A percentile compares a stretch with the other conserved stretches of the same genome.
Evolutionary conservation across 441 rosid genomes (phyloP).

Genomic region (Euphorbia schlechtendalii): DNA sequence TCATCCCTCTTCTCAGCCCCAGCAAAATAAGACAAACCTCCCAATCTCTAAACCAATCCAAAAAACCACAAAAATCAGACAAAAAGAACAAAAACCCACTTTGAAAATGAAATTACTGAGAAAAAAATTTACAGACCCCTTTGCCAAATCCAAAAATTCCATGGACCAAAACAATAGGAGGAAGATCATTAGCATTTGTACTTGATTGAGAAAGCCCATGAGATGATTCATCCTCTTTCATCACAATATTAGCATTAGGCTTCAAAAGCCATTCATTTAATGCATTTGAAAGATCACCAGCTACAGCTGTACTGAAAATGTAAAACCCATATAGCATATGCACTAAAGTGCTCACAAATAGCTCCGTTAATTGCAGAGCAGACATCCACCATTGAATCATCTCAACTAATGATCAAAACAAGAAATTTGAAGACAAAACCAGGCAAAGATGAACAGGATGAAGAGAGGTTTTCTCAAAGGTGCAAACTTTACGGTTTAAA

Average conservation of each 20-base stretch:
- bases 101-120: background rate
- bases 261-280: conserved; percentile 47
- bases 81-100: background rate
- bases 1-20: conserved; percentile 97
- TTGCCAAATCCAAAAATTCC: conserved; percentile 97
- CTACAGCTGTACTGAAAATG: conserved; percentile 78
- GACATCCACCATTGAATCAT: conserved; percentile 63
- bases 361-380: conserved; percentile 66
- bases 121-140: conserved; percentile 43
- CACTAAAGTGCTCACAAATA: conserved; percentile 63
- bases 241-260: conserved; percentile 32
- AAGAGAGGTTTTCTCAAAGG: conserved; percentile 9
- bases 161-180: conserved; percentile 90
- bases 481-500: too few relatives aligned
- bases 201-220: conserved; percentile 4
- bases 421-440: background rate
- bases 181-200: conserved; percentile 37
- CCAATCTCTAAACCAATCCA: conserved; percentile 50
- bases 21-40: conserved; percentile 87
- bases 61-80: background rate
- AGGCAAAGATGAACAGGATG: conserved; percentile 15
- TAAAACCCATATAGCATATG: conserved; percentile 78
- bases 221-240: conserved; percentile 25
- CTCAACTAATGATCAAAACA: conserved; percentile 12
- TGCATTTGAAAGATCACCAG: conserved; percentile 72